Conservation (phyloP, 306 rosid species). For the Vachellia pachyceras region DNA sequence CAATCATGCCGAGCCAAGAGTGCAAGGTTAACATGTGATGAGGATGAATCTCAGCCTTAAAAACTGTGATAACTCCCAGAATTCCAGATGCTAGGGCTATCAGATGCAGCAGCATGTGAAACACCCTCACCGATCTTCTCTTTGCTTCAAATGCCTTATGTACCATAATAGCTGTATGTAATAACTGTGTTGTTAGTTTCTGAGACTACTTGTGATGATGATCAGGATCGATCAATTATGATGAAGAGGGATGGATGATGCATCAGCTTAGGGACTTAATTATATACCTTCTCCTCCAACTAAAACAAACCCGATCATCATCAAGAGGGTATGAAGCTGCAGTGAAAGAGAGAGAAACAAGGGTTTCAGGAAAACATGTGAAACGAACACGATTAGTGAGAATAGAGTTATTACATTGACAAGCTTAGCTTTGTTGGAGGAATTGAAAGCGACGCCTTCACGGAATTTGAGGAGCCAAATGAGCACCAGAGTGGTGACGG, state of each 20-base stretch:
- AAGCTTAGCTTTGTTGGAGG: constrained; percentile 51
- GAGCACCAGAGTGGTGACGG: constrained; percentile 57
- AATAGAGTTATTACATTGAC: constrained; percentile 52
- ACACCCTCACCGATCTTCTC: constrained; percentile 46
- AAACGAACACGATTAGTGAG: no score
- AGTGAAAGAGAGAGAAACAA: neutral
- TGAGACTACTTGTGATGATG: neutral
- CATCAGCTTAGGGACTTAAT: neutral
- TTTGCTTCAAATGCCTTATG: constrained; percentile 55
- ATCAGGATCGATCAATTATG: neutral
- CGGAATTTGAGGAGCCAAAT: constrained; percentile 68
- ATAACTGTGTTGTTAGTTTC: neutral
- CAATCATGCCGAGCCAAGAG: constrained; percentile 76
- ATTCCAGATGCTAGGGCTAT: constrained; percentile 55
- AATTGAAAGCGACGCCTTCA: constrained; percentile 68
- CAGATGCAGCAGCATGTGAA: constrained; percentile 61
- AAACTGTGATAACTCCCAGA: constrained; percentile 54
- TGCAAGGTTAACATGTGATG: constrained; percentile 57
- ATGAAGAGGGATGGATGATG: neutral
- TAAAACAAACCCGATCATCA: constrained; percentile 67
- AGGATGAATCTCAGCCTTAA: constrained; percentile 41
- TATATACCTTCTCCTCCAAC: constrained; percentile 76
- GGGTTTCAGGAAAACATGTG: neutral
- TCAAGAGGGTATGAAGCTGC: constrained; percentile 73
- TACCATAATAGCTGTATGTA: constrained; percentile 66